A percentile compares a stretch with the other conserved stretches of the same genome.
These are phyloP conservation scores for Dalbergia cochinchinensis DNA, from an alignment of 306 rosid species.

Conservation along the genomic window DNA sequence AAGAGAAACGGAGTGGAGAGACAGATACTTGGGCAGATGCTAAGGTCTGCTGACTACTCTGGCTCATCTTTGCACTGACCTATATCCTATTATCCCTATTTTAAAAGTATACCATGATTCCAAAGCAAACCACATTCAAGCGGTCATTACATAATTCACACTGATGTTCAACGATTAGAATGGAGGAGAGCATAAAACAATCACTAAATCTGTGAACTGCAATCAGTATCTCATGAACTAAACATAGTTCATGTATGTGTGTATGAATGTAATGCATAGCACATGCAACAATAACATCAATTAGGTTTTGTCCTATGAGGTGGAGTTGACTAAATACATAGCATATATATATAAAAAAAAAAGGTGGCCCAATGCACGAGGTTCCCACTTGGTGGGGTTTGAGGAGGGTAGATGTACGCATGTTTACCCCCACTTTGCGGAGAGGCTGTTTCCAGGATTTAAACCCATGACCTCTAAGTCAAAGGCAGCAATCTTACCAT, in stretches of 20 bases:
- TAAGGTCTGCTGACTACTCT: not conserved
- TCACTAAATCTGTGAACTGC: not conserved
- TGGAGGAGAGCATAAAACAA: not conserved
- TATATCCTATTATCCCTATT: not conserved
- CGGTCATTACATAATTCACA: slow-evolving; percentile 5
- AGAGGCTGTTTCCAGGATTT: too few species aligned
- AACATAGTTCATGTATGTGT: not conserved
- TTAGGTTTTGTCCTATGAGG: not conserved
- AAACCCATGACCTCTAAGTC: too few species aligned
- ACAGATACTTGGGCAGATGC: not conserved
- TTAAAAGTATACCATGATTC: not conserved
- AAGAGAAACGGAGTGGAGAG: not conserved
- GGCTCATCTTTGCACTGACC: slow-evolving; percentile 12
- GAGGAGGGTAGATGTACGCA: too few species aligned
- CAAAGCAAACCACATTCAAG: not conserved
- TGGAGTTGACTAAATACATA: not conserved
- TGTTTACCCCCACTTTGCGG: too few species aligned
- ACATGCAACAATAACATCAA: not conserved
- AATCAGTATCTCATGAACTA: not conserved
- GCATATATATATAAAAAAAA: not conserved
- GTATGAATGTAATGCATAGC: not conserved
- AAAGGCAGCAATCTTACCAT: too few species aligned
- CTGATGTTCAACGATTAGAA: not conserved
- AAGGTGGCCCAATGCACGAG: too few species aligned
- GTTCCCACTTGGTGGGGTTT: too few species aligned